These are phyloP conservation scores for Arabidopsis suecica DNA, from an alignment of 345 rosid species.

Conservation along the genomic window DNA sequence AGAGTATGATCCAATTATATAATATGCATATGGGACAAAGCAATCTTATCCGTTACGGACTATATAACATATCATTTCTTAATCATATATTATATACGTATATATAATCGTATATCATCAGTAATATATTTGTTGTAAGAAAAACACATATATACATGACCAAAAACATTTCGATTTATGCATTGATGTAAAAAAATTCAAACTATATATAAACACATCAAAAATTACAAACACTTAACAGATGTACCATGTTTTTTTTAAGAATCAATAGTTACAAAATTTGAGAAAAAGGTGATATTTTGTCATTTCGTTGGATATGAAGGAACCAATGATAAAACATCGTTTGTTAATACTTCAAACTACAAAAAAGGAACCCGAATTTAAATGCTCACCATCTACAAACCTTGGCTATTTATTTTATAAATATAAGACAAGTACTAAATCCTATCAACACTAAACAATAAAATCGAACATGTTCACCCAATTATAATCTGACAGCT, in stretches of 20 bases:
- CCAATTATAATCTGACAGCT: conserved; percentile 4
- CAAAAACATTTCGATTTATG: background rate
- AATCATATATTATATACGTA: too few species aligned
- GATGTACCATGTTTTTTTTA: background rate
- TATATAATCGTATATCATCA: background rate
- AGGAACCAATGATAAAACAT: background rate
- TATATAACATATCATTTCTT: background rate
- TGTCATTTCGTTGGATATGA: background rate
- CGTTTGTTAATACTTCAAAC: background rate
- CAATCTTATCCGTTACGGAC: conserved; percentile 11
- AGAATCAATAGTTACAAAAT: background rate
- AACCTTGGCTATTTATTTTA: background rate
- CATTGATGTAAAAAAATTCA: background rate
- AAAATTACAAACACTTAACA: background rate
- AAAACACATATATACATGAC: background rate
- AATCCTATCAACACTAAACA: conserved; percentile 7
- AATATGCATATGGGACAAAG: conserved; percentile 2
- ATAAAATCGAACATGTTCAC: conserved; percentile 20
- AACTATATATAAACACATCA: background rate
- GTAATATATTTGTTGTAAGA: too few species aligned
- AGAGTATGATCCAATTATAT: background rate
- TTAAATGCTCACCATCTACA: background rate
- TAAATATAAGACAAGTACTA: background rate
- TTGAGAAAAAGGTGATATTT: too few species aligned
- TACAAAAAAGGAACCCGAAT: background rate